A percentile compares a stretch with the other conserved stretches of the same genome.
phyloP scores from a whole-genome alignment of 2,329 filamentous ascomycete genomes.

The Monilinia vaccinii-corymbosi region DNA sequence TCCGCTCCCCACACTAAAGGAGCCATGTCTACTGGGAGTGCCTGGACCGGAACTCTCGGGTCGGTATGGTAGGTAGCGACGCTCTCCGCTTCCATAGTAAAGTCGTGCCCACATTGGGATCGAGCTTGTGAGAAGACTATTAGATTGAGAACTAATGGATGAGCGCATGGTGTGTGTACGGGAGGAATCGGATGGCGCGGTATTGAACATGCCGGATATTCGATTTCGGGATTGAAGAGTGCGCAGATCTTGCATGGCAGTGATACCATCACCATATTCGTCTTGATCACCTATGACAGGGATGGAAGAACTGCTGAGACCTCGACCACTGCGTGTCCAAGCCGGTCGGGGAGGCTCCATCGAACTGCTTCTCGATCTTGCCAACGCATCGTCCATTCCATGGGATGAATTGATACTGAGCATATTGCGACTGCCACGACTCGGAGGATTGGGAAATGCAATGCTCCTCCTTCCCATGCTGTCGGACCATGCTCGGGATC shows the following conservation, averaged over 20 bases:
- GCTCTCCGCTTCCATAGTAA: constrained; percentile 63
- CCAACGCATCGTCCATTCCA: constrained; percentile 18
- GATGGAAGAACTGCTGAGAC: constrained; percentile 29
- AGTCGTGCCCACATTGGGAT: constrained; percentile 44
- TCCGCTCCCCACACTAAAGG: constrained; percentile 32
- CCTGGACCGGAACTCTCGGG: constrained; percentile 25
- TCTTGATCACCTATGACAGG: constrained; percentile 49
- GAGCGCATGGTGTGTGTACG: constrained; percentile 29
- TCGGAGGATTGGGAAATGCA: constrained; percentile 37
- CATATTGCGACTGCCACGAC: constrained; percentile 39
- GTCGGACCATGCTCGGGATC: constrained; percentile 37
- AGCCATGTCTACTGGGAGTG: constrained; percentile 38
- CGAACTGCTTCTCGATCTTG: constrained; percentile 28
- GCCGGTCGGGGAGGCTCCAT: constrained; percentile 42
- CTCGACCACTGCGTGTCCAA: constrained; percentile 32
- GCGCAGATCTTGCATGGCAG: constrained; percentile 46
- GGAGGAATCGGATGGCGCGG: constrained; percentile 35
- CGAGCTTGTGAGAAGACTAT: constrained; percentile 32
- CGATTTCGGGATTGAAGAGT: constrained; percentile 45
- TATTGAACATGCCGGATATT: constrained; percentile 43
- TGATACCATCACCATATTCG: constrained; percentile 55
- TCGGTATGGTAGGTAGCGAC: constrained; percentile 37
- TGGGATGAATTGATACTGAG: constrained; percentile 47
- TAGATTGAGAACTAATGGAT: constrained; percentile 35
- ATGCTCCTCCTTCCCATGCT: constrained; percentile 39